Evolutionary conservation across 768 basidiomycete genomes (phyloP), one percentile per base, ranked within the genome.

Genomic region (Kwoniella dendrophila): DNA sequence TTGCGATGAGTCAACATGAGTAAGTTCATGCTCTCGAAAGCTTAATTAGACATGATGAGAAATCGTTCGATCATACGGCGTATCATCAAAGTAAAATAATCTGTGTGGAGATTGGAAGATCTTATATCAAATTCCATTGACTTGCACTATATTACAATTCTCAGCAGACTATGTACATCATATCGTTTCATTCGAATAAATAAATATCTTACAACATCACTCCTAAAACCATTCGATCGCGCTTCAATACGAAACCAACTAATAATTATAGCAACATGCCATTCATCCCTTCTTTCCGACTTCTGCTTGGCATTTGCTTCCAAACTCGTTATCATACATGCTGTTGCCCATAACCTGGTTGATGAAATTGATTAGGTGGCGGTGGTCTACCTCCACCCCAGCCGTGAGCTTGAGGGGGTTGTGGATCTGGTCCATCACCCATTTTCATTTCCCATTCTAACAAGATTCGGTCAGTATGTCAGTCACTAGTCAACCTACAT

Each of bases 371-470:
- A 3, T 52, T 62, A 18, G 67, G 70, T n/a, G 66, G 69, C 14
- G 63, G 70, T 38, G 55, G 38, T 41, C 41, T 43, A 16, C 50
- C 50, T 1, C 50, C 50, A 34, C 54, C 54, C 30, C 29, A 51
- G 16, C 49, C 29, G 16, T 51, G 27, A n/a, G n/a, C n/a, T 30
- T 51, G 49, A 51, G 74, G 74, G n/a, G 70, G 69, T 58, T 73
- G 71, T 12, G 74, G 74, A 56, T 75, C 74, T 16, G 67, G 71
- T 33, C 72, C 74, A 41, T 73, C 69, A 20, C 74, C 74, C 45
- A 66, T 51, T 27, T 59, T 56, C 74, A 75, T 75, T 54, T 75
- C 60, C 74, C 74, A 75, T 51, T 70, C 70, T 72, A 30, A 5
- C n/a, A n/a, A n/a, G n/a, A n/a, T n/a, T n/a, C 6, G 47, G 5